Evolutionary conservation across 306 rosid genomes (phyloP).

Genomic region (Rosa chinensis): DNA sequence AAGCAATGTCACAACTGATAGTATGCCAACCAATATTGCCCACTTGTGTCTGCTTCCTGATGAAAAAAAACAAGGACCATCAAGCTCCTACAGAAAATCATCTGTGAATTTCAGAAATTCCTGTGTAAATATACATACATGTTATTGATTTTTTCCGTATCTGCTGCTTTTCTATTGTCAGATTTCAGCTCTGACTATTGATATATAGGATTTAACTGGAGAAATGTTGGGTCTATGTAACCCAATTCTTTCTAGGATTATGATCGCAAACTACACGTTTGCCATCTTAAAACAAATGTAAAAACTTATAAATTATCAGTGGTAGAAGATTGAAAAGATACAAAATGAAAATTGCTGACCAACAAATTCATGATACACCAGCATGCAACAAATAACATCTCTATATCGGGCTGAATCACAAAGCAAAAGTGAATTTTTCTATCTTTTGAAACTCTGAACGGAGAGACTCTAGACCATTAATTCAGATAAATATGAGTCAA

Average conservation of each 20-base stretch:
- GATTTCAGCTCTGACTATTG: neutral
- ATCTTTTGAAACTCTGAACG: neutral
- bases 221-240: neutral
- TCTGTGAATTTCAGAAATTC: constrained; percentile 10
- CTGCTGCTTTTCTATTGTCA: neutral
- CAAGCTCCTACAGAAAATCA: neutral
- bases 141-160: neutral
- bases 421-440: neutral
- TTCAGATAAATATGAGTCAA: neutral
- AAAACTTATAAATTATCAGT: neutral
- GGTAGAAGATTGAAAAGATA: neutral
- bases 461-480: neutral
- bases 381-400: neutral
- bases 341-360: neutral
- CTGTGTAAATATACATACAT: neutral
- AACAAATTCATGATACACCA: neutral
- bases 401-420: neutral
- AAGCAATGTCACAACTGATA: constrained; percentile 47
- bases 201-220: neutral
- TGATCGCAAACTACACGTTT: neutral
- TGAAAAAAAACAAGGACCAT: constrained; percentile 20
- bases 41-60: constrained; percentile 37
- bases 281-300: neutral
- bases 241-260: neutral
- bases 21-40: constrained; percentile 37